Evolutionary conservation across 2,329 filamentous ascomycete species (phyloP).

Genomic region (Clarireedia hainanense): DNA sequence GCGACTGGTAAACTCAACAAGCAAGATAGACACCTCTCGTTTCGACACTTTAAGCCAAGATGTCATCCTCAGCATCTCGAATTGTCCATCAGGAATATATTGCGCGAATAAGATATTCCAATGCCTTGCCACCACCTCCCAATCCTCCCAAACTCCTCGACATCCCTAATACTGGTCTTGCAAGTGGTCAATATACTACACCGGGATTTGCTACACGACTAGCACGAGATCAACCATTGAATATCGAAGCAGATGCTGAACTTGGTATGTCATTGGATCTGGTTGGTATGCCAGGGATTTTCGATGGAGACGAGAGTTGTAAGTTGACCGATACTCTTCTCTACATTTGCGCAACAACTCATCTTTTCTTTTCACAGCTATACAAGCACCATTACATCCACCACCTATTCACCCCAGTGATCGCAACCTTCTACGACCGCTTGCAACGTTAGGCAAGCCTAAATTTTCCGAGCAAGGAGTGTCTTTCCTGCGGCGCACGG

Average conservation of each 20-base stretch:
- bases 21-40: neutral
- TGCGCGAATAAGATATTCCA: conserved; percentile 88
- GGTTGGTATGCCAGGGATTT: conserved; percentile 88
- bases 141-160: conserved; percentile 95
- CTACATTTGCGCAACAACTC: conserved; percentile 14
- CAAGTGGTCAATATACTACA: conserved; percentile 80
- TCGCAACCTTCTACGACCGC: conserved; percentile 71
- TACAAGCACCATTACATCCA: conserved; percentile 66
- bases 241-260: conserved; percentile 96
- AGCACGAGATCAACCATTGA: conserved; percentile 84
- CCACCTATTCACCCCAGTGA: conserved; percentile 76
- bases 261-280: conserved; percentile 95
- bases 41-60: conserved; percentile 9
- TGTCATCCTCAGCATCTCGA: conserved; percentile 26
- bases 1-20: neutral
- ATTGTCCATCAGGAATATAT: conserved; percentile 92
- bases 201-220: conserved; percentile 85
- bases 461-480: conserved; percentile 69
- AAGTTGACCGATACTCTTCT: conserved; percentile 30
- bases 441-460: conserved; percentile 78
- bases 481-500: conserved; percentile 90
- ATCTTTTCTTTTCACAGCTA: conserved; percentile 46
- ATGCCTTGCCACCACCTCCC: conserved; percentile 88
- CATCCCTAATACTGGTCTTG: conserved; percentile 86
- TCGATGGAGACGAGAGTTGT: conserved; percentile 94